phyloP scores from a whole-genome alignment of 768 basidiomycete species.

The Termitomyces heimii region DNA sequence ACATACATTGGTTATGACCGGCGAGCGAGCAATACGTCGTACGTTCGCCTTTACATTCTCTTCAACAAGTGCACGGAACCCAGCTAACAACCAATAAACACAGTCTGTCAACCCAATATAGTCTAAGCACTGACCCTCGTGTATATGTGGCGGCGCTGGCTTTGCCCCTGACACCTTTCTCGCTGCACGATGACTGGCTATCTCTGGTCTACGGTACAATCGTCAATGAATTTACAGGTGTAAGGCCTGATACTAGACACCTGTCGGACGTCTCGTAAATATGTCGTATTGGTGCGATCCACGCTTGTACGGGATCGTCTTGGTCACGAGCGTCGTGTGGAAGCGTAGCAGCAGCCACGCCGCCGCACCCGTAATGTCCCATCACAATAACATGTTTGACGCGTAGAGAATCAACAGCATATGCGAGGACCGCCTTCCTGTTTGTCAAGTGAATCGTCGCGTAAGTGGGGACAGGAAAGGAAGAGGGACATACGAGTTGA shows the following conservation, averaged over 20 bases:
- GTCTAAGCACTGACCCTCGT: slow-evolving; percentile 11
- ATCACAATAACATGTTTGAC: slow-evolving; percentile 36
- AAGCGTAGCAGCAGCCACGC: slow-evolving; percentile 28
- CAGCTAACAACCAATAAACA: slow-evolving; percentile 18
- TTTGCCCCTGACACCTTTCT: slow-evolving; percentile 11
- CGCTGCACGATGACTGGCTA: slow-evolving; percentile 25
- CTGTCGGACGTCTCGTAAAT: slow-evolving; percentile 28
- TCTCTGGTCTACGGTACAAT: slow-evolving; percentile 22
- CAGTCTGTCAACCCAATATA: neutral
- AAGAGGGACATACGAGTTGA: slow-evolving; percentile 24
- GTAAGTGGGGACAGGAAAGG: neutral
- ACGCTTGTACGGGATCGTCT: slow-evolving; percentile 29
- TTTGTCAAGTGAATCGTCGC: neutral
- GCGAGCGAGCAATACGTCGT: slow-evolving; percentile 13
- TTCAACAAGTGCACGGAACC: slow-evolving; percentile 37
- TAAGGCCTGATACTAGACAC: slow-evolving; percentile 9
- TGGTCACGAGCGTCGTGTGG: neutral
- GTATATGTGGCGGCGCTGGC: slow-evolving; percentile 25
- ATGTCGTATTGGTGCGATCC: slow-evolving; percentile 34
- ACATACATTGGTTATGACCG: slow-evolving; percentile 16
- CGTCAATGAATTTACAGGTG: neutral
- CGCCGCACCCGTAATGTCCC: slow-evolving; percentile 40
- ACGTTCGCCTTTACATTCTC: slow-evolving; percentile 32
- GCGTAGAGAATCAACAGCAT: slow-evolving; percentile 28
- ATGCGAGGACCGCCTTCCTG: slow-evolving; percentile 30